phyloP scores from a whole-genome alignment of 73 alveolate genomes.

The Breviolum minutum region DNA sequence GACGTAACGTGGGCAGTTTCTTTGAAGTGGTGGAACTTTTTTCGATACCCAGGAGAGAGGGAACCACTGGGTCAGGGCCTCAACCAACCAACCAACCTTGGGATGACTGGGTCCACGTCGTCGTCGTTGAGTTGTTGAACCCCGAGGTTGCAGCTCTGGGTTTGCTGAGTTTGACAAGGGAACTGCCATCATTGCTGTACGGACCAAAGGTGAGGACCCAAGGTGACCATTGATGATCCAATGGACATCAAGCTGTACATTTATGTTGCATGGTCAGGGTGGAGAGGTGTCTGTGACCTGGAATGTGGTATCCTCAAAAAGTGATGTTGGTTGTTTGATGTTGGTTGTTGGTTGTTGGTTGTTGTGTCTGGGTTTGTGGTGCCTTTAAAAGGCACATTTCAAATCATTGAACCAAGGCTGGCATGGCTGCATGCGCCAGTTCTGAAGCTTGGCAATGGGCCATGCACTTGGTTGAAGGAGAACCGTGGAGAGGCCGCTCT shows the following conservation, averaged over 20 bases:
- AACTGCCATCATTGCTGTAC: background rate
- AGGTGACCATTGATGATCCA: background rate
- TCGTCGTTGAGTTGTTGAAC: background rate
- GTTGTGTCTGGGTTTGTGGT: too few relatives aligned
- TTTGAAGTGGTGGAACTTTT: background rate
- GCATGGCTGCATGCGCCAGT: conserved; percentile 11
- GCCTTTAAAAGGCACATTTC: too few relatives aligned
- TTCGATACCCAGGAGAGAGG: conserved; percentile 1
- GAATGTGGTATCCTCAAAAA: conserved; percentile 15
- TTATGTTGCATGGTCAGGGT: background rate
- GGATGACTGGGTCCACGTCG: background rate
- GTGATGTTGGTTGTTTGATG: background rate
- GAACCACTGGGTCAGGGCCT: background rate
- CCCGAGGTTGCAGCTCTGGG: conserved; percentile 12
- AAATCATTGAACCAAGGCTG: background rate
- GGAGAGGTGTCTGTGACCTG: conserved; percentile 46
- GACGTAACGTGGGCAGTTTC: too few relatives aligned
- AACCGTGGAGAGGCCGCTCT: conserved; percentile 36
- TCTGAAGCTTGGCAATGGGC: conserved; percentile 31
- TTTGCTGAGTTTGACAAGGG: background rate
- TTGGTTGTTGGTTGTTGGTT: too few relatives aligned
- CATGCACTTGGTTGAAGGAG: conserved; percentile 8
- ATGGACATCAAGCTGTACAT: too few relatives aligned
- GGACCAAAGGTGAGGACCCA: background rate
- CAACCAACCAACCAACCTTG: background rate